These are phyloP conservation scores for Ormosia semicastrata DNA, from an alignment of 306 rosid genomes.

Conservation along the genomic window DNA sequence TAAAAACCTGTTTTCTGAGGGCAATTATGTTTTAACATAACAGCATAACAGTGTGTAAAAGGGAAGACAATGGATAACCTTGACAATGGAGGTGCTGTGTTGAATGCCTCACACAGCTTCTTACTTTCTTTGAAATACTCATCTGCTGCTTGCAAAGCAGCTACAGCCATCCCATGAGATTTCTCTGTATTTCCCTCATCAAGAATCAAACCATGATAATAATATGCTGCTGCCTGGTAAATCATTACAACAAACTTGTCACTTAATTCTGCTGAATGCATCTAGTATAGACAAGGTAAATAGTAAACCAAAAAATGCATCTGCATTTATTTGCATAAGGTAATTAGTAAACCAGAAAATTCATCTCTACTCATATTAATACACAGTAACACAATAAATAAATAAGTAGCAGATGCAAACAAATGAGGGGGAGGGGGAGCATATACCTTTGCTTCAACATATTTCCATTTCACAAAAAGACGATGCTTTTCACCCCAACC, in stretches of 20 bases:
- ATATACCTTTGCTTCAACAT: constrained; percentile 82
- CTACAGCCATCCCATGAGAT: constrained; percentile 98
- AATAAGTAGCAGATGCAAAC: neutral
- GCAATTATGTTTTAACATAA: neutral
- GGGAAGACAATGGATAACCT: constrained; percentile 46
- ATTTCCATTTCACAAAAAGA: constrained; percentile 86
- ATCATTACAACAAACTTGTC: constrained; percentile 20
- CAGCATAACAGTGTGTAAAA: neutral
- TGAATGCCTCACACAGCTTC: constrained; percentile 76
- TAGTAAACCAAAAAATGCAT: neutral
- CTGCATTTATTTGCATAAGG: neutral
- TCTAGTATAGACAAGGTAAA: neutral
- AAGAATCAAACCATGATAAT: constrained; percentile 95
- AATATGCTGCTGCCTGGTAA: constrained; percentile 93
- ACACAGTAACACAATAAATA: neutral
- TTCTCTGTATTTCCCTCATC: constrained; percentile 99
- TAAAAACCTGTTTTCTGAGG: neutral
- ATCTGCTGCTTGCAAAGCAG: constrained; percentile 98
- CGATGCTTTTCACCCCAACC: constrained; percentile 98
- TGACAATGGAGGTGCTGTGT: constrained; percentile 72
- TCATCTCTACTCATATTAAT: neutral
- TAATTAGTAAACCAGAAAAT: constrained; percentile 3
- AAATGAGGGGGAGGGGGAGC: neutral
- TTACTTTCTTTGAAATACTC: constrained; percentile 94
- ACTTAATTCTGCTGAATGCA: constrained; percentile 3